phyloP scores from a whole-genome alignment of 1,139 yeast genomes.

The Trichomonascaceae sp. region DNA sequence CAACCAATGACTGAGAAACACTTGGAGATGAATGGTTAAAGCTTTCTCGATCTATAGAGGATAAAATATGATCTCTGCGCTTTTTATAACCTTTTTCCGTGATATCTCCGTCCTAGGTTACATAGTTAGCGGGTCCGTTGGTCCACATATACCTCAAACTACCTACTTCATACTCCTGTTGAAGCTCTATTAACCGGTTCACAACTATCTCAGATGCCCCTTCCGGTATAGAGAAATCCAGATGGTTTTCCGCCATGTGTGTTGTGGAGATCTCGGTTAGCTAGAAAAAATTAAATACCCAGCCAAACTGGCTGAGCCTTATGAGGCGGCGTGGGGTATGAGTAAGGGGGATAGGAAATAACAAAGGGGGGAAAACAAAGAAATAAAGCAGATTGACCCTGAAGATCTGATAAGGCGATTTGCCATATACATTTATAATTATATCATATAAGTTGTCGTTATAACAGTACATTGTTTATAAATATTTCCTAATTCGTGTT shows the following conservation, averaged over 20 bases:
- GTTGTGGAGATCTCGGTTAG: not conserved
- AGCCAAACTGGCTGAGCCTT: not conserved
- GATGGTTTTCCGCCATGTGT: not conserved
- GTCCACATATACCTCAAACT: not conserved
- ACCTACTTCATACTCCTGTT: slow-evolving; percentile 39
- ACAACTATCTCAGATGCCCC: slow-evolving; percentile 34
- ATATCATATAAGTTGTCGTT: not conserved
- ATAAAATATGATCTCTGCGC: slow-evolving; percentile 45
- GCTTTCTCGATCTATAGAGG: slow-evolving; percentile 14
- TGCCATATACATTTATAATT: too few relatives aligned
- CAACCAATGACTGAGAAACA: not conserved
- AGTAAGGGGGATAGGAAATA: not conserved
- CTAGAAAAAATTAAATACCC: not conserved
- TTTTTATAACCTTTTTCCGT: slow-evolving; percentile 63
- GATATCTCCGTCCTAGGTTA: slow-evolving; percentile 50
- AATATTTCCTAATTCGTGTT: not conserved
- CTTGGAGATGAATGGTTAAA: slow-evolving; percentile 1
- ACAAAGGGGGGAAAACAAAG: not conserved
- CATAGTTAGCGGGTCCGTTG: not conserved
- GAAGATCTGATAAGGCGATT: not conserved
- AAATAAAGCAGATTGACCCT: too few relatives aligned
- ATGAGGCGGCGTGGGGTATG: not conserved
- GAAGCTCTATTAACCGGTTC: slow-evolving; percentile 39
- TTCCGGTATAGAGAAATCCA: slow-evolving; percentile 36
- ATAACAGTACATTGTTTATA: not conserved